Base-by-base conservation (phyloP, 768 basidiomycete species). In the Kwoniella botswanensis region DNA sequence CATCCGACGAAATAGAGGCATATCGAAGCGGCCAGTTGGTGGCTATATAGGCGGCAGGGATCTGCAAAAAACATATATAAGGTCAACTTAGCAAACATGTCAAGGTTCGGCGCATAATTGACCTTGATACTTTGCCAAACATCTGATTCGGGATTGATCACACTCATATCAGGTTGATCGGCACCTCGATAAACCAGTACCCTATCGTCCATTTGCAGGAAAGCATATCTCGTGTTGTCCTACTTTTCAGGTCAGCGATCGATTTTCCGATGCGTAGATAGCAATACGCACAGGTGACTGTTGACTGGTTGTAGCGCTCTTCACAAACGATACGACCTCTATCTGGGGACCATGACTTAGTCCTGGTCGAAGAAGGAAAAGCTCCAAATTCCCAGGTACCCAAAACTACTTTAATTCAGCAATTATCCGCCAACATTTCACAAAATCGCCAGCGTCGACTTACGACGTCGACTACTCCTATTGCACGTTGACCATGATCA, bases 51-150 rank as follows among this genome's bases (percentile, higher is more conserved):
- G 85, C 85, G 77, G 91, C 89, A 1, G 97, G 97, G 21, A 98
- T 89, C 94, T 97, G 75, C 59, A 12, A 6, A 35, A 35, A 35
- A 7, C 7, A 35, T 9, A 35, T 4, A 35, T 35, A 35, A 6
- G 35, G 4, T 35, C 35, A 35, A 6, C 35, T 4, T 35, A 35
- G 35, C 35, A 35, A 9, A 3, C 3, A 35, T 35, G 7, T 35
- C 5, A 35, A 9, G 35, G 7, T 35, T 35, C 1, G 35, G 4
- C 4, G 35, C 35, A 35, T 35, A 50, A 18, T 62, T 63, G 73
- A 88, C 93, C 88, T 95, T 96, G 83, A 98, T 91, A 84, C 92
- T 92, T 76, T 98, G 94, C 95, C 96, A 98, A 18, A 98, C 95
- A 78, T 98, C 95, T 3, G 93, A 93, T 82, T 96, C 94, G 17